Conservation (phyloP, 352 stramenopile species). For the Phytopythium litorale region DNA sequence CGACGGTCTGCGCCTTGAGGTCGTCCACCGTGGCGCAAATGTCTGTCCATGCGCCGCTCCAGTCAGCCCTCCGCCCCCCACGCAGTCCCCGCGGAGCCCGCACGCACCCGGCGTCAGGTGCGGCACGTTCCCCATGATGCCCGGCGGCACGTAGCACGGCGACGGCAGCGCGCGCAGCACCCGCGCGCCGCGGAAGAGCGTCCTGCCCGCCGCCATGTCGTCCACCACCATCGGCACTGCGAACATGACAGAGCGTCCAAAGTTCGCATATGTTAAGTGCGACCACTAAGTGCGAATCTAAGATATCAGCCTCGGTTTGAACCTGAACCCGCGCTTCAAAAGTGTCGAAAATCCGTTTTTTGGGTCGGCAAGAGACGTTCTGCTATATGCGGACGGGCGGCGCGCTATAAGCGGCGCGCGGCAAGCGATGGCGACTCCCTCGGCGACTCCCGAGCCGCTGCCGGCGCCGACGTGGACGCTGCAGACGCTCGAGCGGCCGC, state of each 20-base stretch:
- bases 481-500: not conserved
- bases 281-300: no score
- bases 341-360: no score
- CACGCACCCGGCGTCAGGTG: conserved; percentile 61
- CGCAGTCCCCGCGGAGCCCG: not conserved
- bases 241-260: no score
- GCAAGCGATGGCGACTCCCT: not conserved
- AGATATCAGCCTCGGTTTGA: no score
- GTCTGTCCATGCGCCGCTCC: conserved; percentile 23
- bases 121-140: conserved; percentile 59
- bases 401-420: not conserved
- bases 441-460: no score
- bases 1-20: conserved; percentile 55
- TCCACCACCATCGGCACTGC: conserved; percentile 6
- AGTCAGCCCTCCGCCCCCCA: not conserved
- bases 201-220: conserved; percentile 4
- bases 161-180: conserved; percentile 34
- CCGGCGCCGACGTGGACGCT: not conserved
- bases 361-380: no score
- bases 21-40: conserved; percentile 58
- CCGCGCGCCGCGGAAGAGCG: conserved; percentile 31
- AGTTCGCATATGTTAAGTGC: no score
- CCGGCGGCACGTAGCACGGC: conserved; percentile 72
- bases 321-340: no score
- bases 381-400: not conserved